A percentile compares a stretch with the other conserved stretches of the same genome.
These are phyloP conservation scores for Termitomyces sp. DNA, from an alignment of 768 basidiomycete species.

Conservation along the genomic window DNA sequence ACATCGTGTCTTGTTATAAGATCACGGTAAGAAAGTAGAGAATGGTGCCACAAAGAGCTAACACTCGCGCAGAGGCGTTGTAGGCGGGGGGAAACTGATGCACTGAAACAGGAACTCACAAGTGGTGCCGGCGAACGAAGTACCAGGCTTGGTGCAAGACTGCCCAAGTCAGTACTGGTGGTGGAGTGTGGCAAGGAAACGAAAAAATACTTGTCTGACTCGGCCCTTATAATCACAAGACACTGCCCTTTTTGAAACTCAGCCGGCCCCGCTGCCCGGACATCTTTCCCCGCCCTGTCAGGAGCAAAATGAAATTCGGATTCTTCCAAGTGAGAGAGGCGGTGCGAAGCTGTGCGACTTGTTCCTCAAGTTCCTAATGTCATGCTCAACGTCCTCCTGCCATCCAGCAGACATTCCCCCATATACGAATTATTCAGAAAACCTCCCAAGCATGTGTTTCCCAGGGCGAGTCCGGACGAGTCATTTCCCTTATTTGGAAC, in stretches of 20 bases:
- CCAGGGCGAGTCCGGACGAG: conserved; percentile 9
- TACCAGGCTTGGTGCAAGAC: conserved; percentile 8
- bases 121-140: neutral
- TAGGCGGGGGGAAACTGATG: neutral
- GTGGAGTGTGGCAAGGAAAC: conserved; percentile 6
- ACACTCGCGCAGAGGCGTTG: conserved; percentile 2
- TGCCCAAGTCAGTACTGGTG: conserved; percentile 6
- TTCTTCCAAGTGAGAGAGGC: neutral
- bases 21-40: neutral
- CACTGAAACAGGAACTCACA: conserved; percentile 10
- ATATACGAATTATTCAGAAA: neutral
- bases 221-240: conserved; percentile 7
- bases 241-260: conserved; percentile 17
- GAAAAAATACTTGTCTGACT: conserved; percentile 11
- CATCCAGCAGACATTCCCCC: neutral
- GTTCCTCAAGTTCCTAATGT: neutral
- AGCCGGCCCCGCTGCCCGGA: conserved; percentile 11
- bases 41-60: conserved; percentile 4
- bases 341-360: conserved; percentile 3
- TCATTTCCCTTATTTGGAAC: conserved; percentile 9
- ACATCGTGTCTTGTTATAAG: conserved; percentile 4
- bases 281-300: conserved; percentile 1
- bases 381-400: neutral
- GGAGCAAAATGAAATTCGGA: conserved; percentile 1
- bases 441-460: neutral